These are phyloP conservation scores for Lichenothelia convexa DNA, from an alignment of 495 filamentous ascomycete species.

Conservation along the genomic window DNA sequence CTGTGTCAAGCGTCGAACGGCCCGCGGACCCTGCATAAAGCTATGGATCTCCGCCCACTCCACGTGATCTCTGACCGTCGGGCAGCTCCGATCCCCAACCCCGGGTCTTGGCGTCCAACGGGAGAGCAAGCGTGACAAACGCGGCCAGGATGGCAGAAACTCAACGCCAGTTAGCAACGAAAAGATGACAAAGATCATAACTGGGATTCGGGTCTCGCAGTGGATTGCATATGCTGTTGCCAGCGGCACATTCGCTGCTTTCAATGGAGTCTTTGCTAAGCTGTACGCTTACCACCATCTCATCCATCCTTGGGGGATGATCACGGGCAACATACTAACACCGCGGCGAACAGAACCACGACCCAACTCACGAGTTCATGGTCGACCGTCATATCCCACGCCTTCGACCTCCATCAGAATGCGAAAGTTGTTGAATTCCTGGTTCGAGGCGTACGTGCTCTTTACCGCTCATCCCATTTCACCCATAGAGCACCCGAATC, in stretches of 20 bases:
- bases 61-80: too few relatives aligned
- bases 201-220: too few relatives aligned
- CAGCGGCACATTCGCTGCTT: constrained; percentile 76
- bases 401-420: constrained; percentile 35
- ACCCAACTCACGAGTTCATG: constrained; percentile 60
- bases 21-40: too few relatives aligned
- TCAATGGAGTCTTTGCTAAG: constrained; percentile 94
- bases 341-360: constrained; percentile 43
- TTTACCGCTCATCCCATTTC: background rate
- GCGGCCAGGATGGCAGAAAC: too few relatives aligned
- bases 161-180: too few relatives aligned
- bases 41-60: too few relatives aligned
- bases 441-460: constrained; percentile 47
- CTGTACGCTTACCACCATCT: constrained; percentile 45
- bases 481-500: background rate
- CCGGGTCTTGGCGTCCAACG: too few relatives aligned
- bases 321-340: background rate
- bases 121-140: too few relatives aligned
- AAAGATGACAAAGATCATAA: too few relatives aligned
- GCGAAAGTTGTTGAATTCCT: constrained; percentile 42
- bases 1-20: too few relatives aligned
- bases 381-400: constrained; percentile 39
- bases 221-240: constrained; percentile 75
- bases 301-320: background rate
- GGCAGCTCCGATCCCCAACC: too few relatives aligned